phyloP scores from a whole-genome alignment of 2,329 filamentous ascomycete genomes.

The Fusarium nodosum region DNA sequence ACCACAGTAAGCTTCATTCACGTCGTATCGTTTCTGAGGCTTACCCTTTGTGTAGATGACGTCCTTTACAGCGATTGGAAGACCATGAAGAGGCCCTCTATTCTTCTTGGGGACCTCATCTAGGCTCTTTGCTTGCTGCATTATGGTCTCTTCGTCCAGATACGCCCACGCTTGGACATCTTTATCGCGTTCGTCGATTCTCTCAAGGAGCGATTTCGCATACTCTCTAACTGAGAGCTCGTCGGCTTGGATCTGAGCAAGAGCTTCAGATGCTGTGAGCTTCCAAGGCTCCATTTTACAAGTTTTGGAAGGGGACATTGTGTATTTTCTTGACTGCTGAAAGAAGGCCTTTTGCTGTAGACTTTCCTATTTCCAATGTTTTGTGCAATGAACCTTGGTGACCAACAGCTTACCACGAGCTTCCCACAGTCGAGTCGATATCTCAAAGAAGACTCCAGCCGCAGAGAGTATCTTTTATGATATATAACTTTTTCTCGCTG shows the following conservation, averaged over 20 bases:
- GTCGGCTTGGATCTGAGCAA: slow-evolving; percentile 57
- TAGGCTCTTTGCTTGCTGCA: slow-evolving; percentile 63
- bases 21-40: neutral
- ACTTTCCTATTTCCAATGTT: slow-evolving; percentile 4
- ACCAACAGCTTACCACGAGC: slow-evolving; percentile 1
- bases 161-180: slow-evolving; percentile 66
- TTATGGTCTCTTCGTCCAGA: slow-evolving; percentile 59
- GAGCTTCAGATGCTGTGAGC: slow-evolving; percentile 60
- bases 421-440: neutral
- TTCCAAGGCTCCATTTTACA: slow-evolving; percentile 37
- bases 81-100: slow-evolving; percentile 69
- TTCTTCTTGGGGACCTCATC: slow-evolving; percentile 63
- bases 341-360: neutral
- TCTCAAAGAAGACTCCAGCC: neutral
- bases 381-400: slow-evolving; percentile 1
- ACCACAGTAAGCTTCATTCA: slow-evolving; percentile 6
- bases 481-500: slow-evolving; percentile 4
- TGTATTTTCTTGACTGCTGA: neutral
- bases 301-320: slow-evolving; percentile 36
- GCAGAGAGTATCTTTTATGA: neutral
- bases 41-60: slow-evolving; percentile 69
- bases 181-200: slow-evolving; percentile 60
- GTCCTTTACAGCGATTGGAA: slow-evolving; percentile 72
- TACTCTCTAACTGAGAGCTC: slow-evolving; percentile 65
- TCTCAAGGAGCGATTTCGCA: slow-evolving; percentile 61